Evolutionary conservation across 1,284 basidiomycete genomes (phyloP), one percentile per base, ranked within the genome.

Genomic region (Ustilago tritici): DNA sequence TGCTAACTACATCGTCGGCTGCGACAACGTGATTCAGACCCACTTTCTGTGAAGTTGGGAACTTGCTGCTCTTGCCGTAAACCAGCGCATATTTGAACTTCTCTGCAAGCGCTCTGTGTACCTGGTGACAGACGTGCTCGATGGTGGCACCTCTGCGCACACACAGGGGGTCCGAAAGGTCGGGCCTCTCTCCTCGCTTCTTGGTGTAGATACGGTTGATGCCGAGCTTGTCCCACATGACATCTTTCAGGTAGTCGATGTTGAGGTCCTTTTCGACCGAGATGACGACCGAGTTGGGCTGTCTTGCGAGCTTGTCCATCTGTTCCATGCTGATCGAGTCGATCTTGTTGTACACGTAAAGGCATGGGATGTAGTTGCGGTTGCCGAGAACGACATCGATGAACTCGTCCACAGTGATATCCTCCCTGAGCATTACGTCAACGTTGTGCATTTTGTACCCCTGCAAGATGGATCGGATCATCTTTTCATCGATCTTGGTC

Each of bases 401-500:
- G 84, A 98, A 97, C 85, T 98, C 94, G 86, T 99, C 95, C 2
- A 93, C 94, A 4, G 93, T 94, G 77, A 98, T 95, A 36, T 84
- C 83, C 47, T 84, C 76, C 14, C 82, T 61, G 47, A 84, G 64
- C 78, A 83, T 79, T 38, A 84, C 82, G 43, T 84, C 83, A 35
- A 70, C 67, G 50, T 84, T 84, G 65, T 83, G 82, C 64, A 84
- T 82, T 70, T 83, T 83, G 76, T 84, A 84, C 3, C 79, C 80
- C 70, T 85, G 93, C 43, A 97, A 87, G 73, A 99, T 95, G 6
- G 93, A 93, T 59, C 94, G 90, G 80, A 98, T 94, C 12, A 94
- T 97, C 86, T 93, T 93, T 86, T 98, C 95, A 85, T 98, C 95
- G 1, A 94, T 98, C 86, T 92, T 93, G 0, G 95, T 98, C 72